Evolutionary conservation across 2,329 filamentous ascomycete species (phyloP), one percentile per base, ranked within the genome.

Genomic region (Akanthomyces muscarius): DNA sequence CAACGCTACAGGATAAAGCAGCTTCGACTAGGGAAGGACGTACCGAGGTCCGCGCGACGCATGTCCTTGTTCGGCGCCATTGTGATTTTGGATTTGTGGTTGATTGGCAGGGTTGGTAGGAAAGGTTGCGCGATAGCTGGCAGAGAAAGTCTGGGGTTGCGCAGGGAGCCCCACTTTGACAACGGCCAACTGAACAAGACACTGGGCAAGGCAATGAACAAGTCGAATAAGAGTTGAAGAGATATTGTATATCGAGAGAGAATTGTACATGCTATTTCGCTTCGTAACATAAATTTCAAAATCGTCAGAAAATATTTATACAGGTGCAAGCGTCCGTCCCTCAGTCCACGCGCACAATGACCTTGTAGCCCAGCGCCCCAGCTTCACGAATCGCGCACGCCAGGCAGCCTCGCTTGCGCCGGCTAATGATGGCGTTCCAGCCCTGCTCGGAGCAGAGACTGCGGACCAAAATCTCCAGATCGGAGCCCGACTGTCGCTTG

Each of bases 11-110:
- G 30, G 18, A 30, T 6, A 18, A 25, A 14, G 50, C 10, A 16
- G 10, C 5, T 5, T 7, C 23, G 51, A 36, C 1, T 36, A 11
- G n/a, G n/a, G n/a, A 13, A 21, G 6, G 16, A 74, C 85, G 69
- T 83, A 92, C 89, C 84, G 68, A 93, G 82, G 74, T 93, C 89
- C 65, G 81, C 77, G 71, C 89, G 83, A 66, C 89, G 86, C 88
- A 91, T 90, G 73, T 92, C 89, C 76, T 90, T 91, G 75, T 86
- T 89, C 62, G 84, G 80, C 58, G 88, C 79, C 88, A 91, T 90
- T 61, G 51, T 68, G 51, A 59, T 14, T 33, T 33, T 57, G n/a
- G 21, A 16, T 42, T 42, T 23, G 51, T 21, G 25, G 47, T 28
- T 38, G 47, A 41, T 18, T 41, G 38, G 42, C 42, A 21, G n/a